Evolutionary conservation across 139 green algal species (phyloP).

Genomic region (Ettlia oleoabundans): DNA sequence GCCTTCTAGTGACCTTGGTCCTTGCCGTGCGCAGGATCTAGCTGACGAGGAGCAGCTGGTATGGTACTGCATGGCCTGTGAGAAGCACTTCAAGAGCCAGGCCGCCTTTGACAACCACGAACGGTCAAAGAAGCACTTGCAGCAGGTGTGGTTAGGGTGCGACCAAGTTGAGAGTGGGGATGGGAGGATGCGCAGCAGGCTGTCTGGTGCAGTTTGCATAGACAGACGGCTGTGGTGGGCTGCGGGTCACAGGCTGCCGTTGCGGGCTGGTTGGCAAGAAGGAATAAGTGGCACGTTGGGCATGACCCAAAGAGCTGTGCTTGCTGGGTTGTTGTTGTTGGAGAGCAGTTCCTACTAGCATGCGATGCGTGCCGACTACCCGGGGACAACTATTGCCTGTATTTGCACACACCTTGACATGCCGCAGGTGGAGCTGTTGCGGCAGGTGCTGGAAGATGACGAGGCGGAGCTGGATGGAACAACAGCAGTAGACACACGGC

Average conservation of each 20-base stretch:
- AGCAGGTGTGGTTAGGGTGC: constrained; percentile 53
- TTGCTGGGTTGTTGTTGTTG: no score
- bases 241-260: not conserved
- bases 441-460: constrained; percentile 62
- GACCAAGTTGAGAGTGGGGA: not conserved
- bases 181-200: not conserved
- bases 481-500: not conserved
- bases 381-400: no score
- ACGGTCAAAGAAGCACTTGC: constrained; percentile 78
- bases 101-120: constrained; percentile 89
- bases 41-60: constrained; percentile 53
- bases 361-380: no score
- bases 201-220: no score
- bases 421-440: constrained; percentile 46
- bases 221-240: no score
- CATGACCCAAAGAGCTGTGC: no score
- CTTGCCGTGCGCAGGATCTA: constrained; percentile 9
- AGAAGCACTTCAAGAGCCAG: constrained; percentile 90
- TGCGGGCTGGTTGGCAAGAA: no score
- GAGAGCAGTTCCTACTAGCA: no score
- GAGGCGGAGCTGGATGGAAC: constrained; percentile 44
- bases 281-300: no score
- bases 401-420: no score
- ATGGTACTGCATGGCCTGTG: constrained; percentile 87
- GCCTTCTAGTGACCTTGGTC: not conserved